Conservation (phyloP, 495 filamentous ascomycete species). For the Viridothelium virens region DNA sequence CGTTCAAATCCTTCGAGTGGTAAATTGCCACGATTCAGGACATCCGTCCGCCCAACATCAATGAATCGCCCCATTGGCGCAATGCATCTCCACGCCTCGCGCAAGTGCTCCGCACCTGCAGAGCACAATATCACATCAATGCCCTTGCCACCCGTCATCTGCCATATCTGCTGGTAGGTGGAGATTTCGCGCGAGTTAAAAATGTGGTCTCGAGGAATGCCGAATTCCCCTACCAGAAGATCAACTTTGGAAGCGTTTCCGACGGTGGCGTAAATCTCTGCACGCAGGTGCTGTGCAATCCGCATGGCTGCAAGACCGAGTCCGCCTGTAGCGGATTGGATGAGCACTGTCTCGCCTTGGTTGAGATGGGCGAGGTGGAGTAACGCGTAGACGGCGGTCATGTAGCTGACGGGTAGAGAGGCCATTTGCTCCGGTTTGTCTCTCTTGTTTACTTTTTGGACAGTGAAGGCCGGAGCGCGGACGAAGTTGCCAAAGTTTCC, state of each 20-base stretch:
- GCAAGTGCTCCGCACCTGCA: slow-evolving; percentile 19
- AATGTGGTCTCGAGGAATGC: slow-evolving; percentile 40
- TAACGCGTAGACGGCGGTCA: slow-evolving; percentile 37
- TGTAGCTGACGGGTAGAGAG: slow-evolving; percentile 38
- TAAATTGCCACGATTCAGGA: background rate
- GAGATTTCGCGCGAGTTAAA: slow-evolving; percentile 21
- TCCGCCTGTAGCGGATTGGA: slow-evolving; percentile 44
- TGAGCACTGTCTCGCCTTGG: slow-evolving; percentile 40
- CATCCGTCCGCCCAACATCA: slow-evolving; percentile 39
- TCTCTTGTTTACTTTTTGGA: background rate
- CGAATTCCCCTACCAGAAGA: slow-evolving; percentile 34
- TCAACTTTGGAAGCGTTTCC: slow-evolving; percentile 38
- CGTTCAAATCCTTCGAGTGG: slow-evolving; percentile 17
- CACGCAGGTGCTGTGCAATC: slow-evolving; percentile 33
- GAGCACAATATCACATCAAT: slow-evolving; percentile 25
- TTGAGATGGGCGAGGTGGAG: slow-evolving; percentile 31
- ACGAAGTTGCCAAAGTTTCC: background rate
- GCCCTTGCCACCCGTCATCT: slow-evolving; percentile 16
- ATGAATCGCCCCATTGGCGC: slow-evolving; percentile 41
- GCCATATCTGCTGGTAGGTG: slow-evolving; percentile 1
- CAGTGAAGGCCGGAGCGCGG: background rate
- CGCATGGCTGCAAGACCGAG: slow-evolving; percentile 45
- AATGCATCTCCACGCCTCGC: slow-evolving; percentile 16
- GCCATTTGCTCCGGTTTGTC: slow-evolving; percentile 35
- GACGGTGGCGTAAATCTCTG: slow-evolving; percentile 43